These are phyloP conservation scores for Blastobotrys peoriensis DNA, from an alignment of 805 yeast species.

Conservation along the genomic window DNA sequence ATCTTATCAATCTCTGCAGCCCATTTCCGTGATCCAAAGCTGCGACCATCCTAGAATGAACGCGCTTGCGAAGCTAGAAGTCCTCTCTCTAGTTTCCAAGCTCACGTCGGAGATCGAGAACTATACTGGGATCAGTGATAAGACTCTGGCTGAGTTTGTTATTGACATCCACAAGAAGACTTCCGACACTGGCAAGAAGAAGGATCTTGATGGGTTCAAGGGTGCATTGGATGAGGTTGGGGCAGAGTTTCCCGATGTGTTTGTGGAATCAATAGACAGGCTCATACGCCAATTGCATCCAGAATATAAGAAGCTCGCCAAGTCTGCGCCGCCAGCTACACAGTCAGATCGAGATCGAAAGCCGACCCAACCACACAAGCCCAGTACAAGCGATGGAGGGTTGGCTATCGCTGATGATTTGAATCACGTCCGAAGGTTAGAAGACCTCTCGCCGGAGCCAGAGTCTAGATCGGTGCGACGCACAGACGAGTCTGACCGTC, in stretches of 20 bases:
- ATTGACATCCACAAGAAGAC: conserved; percentile 31
- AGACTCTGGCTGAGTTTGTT: conserved; percentile 42
- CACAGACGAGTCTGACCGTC: neutral
- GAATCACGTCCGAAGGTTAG: neutral
- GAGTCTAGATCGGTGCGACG: neutral
- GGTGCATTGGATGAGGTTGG: conserved; percentile 38
- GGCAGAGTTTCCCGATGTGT: conserved; percentile 34
- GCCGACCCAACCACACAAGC: no score
- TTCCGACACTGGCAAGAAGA: conserved; percentile 19
- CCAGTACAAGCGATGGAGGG: conserved; percentile 10
- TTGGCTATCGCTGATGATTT: conserved; percentile 20
- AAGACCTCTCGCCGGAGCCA: neutral
- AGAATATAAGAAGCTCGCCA: conserved; percentile 15
- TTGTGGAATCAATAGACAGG: conserved; percentile 26
- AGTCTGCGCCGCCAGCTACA: neutral
- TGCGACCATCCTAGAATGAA: conserved; percentile 26
- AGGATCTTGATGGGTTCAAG: conserved; percentile 32
- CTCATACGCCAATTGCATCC: conserved; percentile 30
- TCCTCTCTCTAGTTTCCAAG: conserved; percentile 30
- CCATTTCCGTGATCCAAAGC: no score
- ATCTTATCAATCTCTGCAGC: no score
- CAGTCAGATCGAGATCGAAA: neutral
- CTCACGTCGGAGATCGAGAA: conserved; percentile 29
- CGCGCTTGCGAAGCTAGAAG: conserved; percentile 28
- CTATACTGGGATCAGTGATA: conserved; percentile 37